Percentiles rank a stretch among this genome's conserved stretches.
phyloP scores from a whole-genome alignment of 345 rosid species.

The Rubroshorea leprosula region DNA sequence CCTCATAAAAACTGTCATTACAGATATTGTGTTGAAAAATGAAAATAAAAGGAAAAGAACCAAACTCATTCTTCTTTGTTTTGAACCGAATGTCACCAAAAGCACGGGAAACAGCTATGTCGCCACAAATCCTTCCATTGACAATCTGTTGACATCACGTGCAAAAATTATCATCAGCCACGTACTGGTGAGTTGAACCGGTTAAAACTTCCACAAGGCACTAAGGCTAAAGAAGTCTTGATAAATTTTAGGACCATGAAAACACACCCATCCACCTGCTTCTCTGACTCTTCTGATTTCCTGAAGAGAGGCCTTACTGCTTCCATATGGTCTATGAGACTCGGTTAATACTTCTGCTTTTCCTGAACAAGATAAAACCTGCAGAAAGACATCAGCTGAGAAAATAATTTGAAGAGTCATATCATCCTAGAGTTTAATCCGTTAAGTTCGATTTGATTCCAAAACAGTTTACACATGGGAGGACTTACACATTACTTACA shows the following conservation, averaged over 20 bases:
- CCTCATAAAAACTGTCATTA: too few relatives aligned
- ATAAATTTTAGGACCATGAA: slow-evolving; percentile 28
- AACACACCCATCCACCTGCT: slow-evolving; percentile 99
- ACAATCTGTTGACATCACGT: slow-evolving; percentile 38
- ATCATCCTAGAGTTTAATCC: background rate
- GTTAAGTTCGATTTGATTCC: background rate
- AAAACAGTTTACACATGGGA: slow-evolving; percentile 17
- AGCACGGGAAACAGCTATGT: slow-evolving; percentile 92
- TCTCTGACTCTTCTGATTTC: slow-evolving; percentile 89
- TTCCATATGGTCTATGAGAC: slow-evolving; percentile 91
- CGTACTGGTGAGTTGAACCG: background rate
- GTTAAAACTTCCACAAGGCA: slow-evolving; percentile 12
- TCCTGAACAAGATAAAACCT: slow-evolving; percentile 88
- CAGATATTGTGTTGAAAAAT: slow-evolving; percentile 69
- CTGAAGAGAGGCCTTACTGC: slow-evolving; percentile 50
- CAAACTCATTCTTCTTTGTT: slow-evolving; percentile 81
- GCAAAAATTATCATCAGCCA: slow-evolving; percentile 12
- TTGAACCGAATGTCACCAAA: slow-evolving; percentile 89
- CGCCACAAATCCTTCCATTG: slow-evolving; percentile 94
- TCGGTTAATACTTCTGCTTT: slow-evolving; percentile 57
- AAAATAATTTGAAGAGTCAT: slow-evolving; percentile 7
- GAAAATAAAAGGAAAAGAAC: slow-evolving; percentile 18
- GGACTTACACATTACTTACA: slow-evolving; percentile 18
- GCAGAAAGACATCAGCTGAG: slow-evolving; percentile 14
- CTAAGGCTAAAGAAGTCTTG: background rate